Evolutionary conservation across 208 protist species (phyloP).

Genomic region (Leishmania martiniquensis): DNA sequence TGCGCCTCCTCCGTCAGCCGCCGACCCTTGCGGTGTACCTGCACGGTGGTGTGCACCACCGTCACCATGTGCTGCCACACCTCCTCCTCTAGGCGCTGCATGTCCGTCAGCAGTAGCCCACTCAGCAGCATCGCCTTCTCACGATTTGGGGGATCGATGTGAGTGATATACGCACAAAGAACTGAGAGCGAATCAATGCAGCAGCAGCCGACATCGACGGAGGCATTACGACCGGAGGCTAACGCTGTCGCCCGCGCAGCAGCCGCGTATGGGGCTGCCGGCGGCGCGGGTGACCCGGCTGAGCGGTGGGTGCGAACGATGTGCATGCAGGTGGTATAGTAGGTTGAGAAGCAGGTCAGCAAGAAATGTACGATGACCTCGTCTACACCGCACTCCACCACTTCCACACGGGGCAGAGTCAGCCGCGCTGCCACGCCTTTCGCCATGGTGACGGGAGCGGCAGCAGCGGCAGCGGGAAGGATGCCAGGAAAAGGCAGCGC

Average conservation of each 20-base stretch:
- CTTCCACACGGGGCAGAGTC: conserved; percentile 21
- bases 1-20: conserved; percentile 24
- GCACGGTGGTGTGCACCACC: conserved; percentile 26
- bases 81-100: conserved; percentile 24
- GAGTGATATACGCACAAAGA: conserved; percentile 29
- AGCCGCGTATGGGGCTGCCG: background rate
- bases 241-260: background rate
- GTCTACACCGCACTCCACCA: conserved; percentile 30
- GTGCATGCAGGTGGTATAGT: conserved; percentile 27
- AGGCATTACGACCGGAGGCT: background rate
- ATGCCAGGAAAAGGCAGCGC: background rate
- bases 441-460: background rate
- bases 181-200: conserved; percentile 16
- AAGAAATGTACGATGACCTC: conserved; percentile 43
- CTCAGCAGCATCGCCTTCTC: conserved; percentile 23
- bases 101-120: conserved; percentile 32
- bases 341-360: conserved; percentile 30
- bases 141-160: conserved; percentile 16
- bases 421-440: conserved; percentile 2
- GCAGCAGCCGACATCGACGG: background rate
- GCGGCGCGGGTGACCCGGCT: background rate
- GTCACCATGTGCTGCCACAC: conserved; percentile 36
- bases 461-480: background rate
- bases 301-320: conserved; percentile 22
- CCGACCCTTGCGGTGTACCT: conserved; percentile 20